phyloP scores from a whole-genome alignment of 441 rosid species.

The Euphorbia celastroides region DNA sequence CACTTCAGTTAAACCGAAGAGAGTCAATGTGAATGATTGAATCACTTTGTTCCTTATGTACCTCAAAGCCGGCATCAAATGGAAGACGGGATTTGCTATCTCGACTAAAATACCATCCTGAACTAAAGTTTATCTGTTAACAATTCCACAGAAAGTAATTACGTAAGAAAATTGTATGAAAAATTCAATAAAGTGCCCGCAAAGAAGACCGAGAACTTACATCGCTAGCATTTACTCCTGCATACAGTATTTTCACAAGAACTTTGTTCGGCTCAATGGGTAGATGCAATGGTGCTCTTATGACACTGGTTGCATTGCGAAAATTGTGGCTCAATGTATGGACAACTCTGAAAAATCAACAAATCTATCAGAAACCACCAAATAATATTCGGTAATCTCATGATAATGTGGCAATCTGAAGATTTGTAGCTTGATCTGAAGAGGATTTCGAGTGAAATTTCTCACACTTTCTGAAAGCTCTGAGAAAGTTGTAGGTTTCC shows the following conservation, averaged over 20 bases:
- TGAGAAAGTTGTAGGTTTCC: slow-evolving; percentile 55
- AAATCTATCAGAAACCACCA: slow-evolving; percentile 2
- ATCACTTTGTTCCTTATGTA: slow-evolving; percentile 20
- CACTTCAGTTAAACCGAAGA: slow-evolving; percentile 9
- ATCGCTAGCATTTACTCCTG: slow-evolving; percentile 99
- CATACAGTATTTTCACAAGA: slow-evolving; percentile 78
- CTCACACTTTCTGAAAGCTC: slow-evolving; percentile 86
- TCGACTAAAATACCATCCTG: slow-evolving; percentile 84
- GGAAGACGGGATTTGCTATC: slow-evolving; percentile 59
- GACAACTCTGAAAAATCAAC: slow-evolving; percentile 60
- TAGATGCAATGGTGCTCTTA: slow-evolving; percentile 41
- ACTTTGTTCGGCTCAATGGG: slow-evolving; percentile 73
- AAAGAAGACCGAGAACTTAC: slow-evolving; percentile 51
- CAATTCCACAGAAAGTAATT: slow-evolving; percentile 19
- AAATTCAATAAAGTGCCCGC: slow-evolving; percentile 12
- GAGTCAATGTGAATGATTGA: slow-evolving; percentile 14
- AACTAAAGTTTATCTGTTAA: slow-evolving; percentile 88
- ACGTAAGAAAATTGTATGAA: neutral
- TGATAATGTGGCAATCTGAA: neutral
- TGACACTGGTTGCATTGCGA: slow-evolving; percentile 69
- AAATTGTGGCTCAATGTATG: slow-evolving; percentile 84
- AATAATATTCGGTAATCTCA: neutral
- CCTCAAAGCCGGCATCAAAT: slow-evolving; percentile 98
- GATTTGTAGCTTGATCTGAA: neutral
- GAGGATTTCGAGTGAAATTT: slow-evolving; percentile 11